Evolutionary conservation across 768 basidiomycete genomes (phyloP), one percentile per base, ranked within the genome.

Genomic region (Coprinopsis strossmayeri): DNA sequence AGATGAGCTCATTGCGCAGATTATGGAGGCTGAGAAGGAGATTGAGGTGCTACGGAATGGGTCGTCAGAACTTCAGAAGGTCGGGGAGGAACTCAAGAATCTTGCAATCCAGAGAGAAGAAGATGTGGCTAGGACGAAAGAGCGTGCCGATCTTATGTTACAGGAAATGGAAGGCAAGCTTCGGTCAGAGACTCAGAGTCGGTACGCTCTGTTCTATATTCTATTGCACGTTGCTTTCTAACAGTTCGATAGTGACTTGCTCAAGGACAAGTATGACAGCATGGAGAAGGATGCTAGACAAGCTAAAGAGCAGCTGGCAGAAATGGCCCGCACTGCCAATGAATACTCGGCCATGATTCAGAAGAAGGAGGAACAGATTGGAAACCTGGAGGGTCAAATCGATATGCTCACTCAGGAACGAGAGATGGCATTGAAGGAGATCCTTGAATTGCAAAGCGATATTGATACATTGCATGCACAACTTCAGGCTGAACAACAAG

Each of bases 261-360:
- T 82, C 25, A 82, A 80, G 55, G 68, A 65, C 52, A 86, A 79
- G 57, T 62, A 71, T 11, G 79, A 84, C 12, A 68, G 68, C 7
- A 64, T 90, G 3, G 90, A 90, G 59, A 72, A 75, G 42, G 83
- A 87, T 28, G 70, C 79, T 9, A 81, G 87, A 11, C 79, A 84
- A 37, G 69, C 81, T 7, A 88, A 85, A 59, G 82, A 84, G 35
- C 88, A 95, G 55, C 71, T 91, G 1, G 71, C 81, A 1, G 87
- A 92, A 60, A 66, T 95, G 55, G 74, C 80, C n/a, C 78, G 85
- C 21, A 84, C 86, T 1, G 76, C 84, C 11, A 80, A 78, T 2
- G 90, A 92, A 17, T 86, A 85, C 54, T 82, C 89, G 5, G 69
- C 67, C 13, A 80, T 84, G 69, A 79, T 92, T 57, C 77, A 84